A percentile compares a stretch with the other conserved stretches of the same genome.
Evolutionary conservation across 2,329 filamentous ascomycete genomes (phyloP).

Genomic region (Ophiostoma piceae): DNA sequence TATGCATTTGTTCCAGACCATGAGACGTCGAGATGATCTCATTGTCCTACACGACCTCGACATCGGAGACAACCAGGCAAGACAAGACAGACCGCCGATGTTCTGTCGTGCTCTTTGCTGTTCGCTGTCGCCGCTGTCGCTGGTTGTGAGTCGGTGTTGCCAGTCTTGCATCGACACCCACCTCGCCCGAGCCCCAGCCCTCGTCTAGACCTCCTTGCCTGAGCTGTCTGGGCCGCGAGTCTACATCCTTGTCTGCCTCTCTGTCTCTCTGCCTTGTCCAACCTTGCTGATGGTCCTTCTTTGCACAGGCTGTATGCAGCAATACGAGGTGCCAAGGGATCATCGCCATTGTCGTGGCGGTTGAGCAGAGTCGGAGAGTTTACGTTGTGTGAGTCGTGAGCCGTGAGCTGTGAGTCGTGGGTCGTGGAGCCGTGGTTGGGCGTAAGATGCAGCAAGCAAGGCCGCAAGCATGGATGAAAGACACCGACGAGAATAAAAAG

Average conservation of each 20-base stretch:
- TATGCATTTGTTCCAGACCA: neutral
- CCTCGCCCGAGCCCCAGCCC: too few species aligned
- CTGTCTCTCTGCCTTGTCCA: neutral
- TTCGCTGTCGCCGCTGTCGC: neutral
- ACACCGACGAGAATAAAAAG: neutral
- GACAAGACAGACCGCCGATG: neutral
- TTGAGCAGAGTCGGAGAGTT: neutral
- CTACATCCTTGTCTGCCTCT: neutral
- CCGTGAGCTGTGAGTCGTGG: too few species aligned
- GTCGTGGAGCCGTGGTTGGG: neutral
- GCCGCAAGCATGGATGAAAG: neutral
- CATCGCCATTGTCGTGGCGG: conserved; percentile 2
- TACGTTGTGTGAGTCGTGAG: too few species aligned
- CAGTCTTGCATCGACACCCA: neutral
- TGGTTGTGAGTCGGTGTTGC: neutral
- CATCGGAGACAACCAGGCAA: neutral
- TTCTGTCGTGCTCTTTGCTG: neutral
- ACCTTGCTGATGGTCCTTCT: neutral
- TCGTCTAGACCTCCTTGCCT: neutral
- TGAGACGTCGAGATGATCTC: neutral
- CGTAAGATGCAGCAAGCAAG: neutral
- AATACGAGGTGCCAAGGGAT: conserved; percentile 7
- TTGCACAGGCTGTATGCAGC: neutral
- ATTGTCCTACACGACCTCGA: neutral
- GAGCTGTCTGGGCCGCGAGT: neutral